These are phyloP conservation scores for Cryptococcus amylolentus DNA, from an alignment of 1,284 basidiomycete genomes.

Conservation along the genomic window DNA sequence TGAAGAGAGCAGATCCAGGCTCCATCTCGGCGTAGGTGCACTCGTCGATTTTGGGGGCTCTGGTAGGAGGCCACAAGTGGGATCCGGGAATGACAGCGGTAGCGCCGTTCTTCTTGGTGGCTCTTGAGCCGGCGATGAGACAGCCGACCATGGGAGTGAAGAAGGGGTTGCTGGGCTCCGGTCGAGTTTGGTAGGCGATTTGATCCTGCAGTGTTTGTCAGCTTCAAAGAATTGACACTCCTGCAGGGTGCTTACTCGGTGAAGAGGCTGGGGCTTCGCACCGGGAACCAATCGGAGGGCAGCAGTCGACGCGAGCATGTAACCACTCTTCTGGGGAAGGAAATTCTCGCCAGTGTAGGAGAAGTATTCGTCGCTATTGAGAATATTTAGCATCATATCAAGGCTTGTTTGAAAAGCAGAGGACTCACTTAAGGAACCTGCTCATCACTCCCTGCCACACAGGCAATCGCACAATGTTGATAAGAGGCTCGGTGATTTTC, in stretches of 20 bases:
- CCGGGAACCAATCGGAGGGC: conserved; percentile 18
- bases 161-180: conserved; percentile 13
- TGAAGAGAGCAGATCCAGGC: conserved; percentile 23
- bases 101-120: conserved; percentile 20
- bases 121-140: conserved; percentile 20
- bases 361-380: conserved; percentile 16
- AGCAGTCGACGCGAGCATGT: conserved; percentile 21
- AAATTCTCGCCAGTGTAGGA: conserved; percentile 22
- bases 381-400: not conserved
- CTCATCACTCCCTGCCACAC: conserved; percentile 25
- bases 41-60: conserved; percentile 16
- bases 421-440: conserved; percentile 18
- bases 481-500: conserved; percentile 15
- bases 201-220: conserved; percentile 12
- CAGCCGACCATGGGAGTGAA: conserved; percentile 25
- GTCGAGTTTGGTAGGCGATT: conserved; percentile 17
- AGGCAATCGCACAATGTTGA: conserved; percentile 12
- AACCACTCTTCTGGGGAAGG: conserved; percentile 18
- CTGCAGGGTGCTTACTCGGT: conserved; percentile 10
- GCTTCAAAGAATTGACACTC: not conserved
- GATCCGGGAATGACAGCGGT: conserved; percentile 23
- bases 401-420: too few species aligned
- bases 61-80: conserved; percentile 16
- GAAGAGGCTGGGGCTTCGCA: conserved; percentile 18
- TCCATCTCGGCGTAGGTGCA: conserved; percentile 23